phyloP scores from a whole-genome alignment of 164 flowering plant genomes.

The Vitis riparia region DNA sequence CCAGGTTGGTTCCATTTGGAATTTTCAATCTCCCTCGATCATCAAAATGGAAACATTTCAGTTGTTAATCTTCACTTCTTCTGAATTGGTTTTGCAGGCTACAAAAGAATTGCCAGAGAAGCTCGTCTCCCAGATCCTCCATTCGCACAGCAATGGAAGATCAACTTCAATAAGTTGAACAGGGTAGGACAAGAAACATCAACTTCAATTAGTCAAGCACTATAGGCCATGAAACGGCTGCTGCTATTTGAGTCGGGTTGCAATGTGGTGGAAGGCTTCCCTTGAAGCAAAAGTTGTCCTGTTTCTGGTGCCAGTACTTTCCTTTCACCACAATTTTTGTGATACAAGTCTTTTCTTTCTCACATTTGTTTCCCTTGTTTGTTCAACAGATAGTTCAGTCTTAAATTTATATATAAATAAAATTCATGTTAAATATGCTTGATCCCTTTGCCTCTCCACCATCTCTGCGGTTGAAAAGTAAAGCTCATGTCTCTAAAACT shows the following conservation, averaged over 20 bases:
- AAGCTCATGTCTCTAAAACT: too few species aligned
- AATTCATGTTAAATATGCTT: neutral
- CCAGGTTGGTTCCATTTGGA: conserved; percentile 55
- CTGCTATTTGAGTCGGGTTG: neutral
- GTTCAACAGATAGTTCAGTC: too few species aligned
- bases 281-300: neutral
- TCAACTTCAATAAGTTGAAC: conserved; percentile 7
- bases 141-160: conserved; percentile 26
- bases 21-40: neutral
- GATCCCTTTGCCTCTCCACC: too few species aligned
- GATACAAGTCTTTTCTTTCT: neutral
- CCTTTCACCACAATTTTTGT: neutral
- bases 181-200: too few species aligned
- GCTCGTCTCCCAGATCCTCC: conserved; percentile 64
- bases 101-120: conserved; percentile 71
- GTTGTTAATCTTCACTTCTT: neutral
- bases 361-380: too few species aligned
- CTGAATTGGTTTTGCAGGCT: conserved; percentile 45
- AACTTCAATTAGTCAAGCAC: neutral
- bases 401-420: neutral
- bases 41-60: neutral
- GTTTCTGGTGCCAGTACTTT: too few species aligned
- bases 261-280: neutral
- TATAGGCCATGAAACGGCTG: too few species aligned
- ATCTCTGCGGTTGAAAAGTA: too few species aligned